Base-by-base conservation (phyloP, 2,329 filamentous ascomycete species). In the Calonectria hongkongensis region DNA sequence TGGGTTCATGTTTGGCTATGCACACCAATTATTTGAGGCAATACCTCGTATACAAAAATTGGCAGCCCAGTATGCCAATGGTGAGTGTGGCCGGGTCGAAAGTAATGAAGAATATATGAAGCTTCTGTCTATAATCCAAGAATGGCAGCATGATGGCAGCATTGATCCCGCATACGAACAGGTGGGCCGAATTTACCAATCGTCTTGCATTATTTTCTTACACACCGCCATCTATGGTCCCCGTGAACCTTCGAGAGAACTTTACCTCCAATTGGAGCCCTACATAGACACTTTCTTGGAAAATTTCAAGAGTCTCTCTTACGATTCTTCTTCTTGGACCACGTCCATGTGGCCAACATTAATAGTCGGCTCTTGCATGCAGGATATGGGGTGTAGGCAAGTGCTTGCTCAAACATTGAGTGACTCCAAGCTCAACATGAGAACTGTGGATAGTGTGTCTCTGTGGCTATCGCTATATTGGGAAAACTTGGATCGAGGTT, bases 341-440 rank as follows among this genome's bases (percentile, higher is more conserved):
- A 71, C 51, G 2, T 66, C 66, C 28, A 66, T 66, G 68, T 71
- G 62, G 68, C 48, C 68, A 56, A 66, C 62, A 16, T 63, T 71
- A 6, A 43, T 71, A 3, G 60, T 41, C 18, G 68, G 68, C 2
- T 71, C 68, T 33, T 71, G 68, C 43, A 71, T 66, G 50, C 16
- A 36, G n/a, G 51, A 66, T 8, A 47, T 41, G 36, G 28, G 15
- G 15, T 62, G 62, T 18, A 51, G 68, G 56, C n/a, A 45, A 48
- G 13, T 33, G 10, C 28, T 66, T 43, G 7, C 51, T 2, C 48
- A 45, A 36, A 50, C 65, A 4, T 30, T 71, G 18, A n/a, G 36
- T 21, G 18, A 41, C 10, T 71, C 68, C 1, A 71, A 21, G 15
- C 39, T 71, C 5, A 5, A 39, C 2, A 71, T 71, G 62, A 50